Evolutionary conservation across 2,329 filamentous ascomycete genomes (phyloP).

Genomic region (Chalara sp.): DNA sequence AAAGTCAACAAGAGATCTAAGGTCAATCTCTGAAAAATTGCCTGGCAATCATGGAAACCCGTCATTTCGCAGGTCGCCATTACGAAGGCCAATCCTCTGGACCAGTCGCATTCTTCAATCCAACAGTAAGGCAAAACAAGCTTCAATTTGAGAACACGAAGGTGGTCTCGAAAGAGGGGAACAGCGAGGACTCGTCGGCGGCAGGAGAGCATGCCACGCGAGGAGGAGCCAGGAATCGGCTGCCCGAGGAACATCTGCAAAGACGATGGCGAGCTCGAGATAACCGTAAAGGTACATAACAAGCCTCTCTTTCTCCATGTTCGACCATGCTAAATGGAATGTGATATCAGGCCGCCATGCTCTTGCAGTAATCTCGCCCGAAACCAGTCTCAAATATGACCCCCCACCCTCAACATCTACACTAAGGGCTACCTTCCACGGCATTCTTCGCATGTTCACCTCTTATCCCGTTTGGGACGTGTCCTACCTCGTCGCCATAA

Average conservation of each 20-base stretch:
- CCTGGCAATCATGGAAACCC: neutral
- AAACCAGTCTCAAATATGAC: conserved; percentile 15
- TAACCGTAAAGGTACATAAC: conserved; percentile 35
- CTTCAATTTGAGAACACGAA: neutral
- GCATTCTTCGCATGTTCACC: conserved; percentile 41
- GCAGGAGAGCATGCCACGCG: neutral
- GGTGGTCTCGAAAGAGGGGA: neutral
- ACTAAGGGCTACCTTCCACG: conserved; percentile 19
- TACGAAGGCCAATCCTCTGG: conserved; percentile 23
- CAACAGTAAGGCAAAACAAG: conserved; percentile 30
- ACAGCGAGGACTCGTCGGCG: neutral
- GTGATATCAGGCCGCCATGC: conserved; percentile 30
- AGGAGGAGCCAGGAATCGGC: conserved; percentile 10
- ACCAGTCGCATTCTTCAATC: conserved; percentile 41
- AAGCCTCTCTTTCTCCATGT: neutral
- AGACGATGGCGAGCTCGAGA: conserved; percentile 38
- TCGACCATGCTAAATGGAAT: neutral
- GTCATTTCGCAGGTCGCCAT: neutral
- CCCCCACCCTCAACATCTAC: conserved; percentile 27
- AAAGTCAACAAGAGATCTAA: too few relatives aligned
- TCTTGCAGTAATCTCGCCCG: conserved; percentile 25
- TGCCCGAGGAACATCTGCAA: conserved; percentile 18
- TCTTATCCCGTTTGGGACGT: conserved; percentile 49
- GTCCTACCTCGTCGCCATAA: conserved; percentile 45
- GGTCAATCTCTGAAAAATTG: too few relatives aligned